phyloP scores from a whole-genome alignment of 805 yeast genomes.

The Jamesozyma gamospora region DNA sequence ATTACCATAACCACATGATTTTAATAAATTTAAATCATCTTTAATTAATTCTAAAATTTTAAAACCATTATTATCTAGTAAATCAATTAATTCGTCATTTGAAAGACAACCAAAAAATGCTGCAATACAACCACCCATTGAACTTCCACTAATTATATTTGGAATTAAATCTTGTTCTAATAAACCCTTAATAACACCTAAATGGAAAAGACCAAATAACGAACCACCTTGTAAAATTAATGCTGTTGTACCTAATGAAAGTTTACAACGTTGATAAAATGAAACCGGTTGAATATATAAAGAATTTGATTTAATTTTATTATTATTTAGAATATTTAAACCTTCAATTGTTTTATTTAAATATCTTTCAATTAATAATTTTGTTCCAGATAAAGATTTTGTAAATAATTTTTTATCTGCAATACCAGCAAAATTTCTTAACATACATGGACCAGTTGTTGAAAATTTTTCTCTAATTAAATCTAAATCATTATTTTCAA shows the following conservation, averaged over 20 bases:
- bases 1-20: constrained; percentile 36
- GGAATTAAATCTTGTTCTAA: constrained; percentile 69
- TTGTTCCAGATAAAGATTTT: constrained; percentile 81
- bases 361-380: constrained; percentile 60
- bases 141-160: constrained; percentile 78
- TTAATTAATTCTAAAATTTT: constrained; percentile 36
- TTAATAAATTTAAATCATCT: constrained; percentile 49
- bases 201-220: constrained; percentile 83
- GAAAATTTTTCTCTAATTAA: constrained; percentile 57
- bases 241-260: constrained; percentile 85
- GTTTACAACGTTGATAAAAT: constrained; percentile 76
- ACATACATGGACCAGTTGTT: constrained; percentile 53
- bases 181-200: constrained; percentile 86
- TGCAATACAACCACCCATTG: constrained; percentile 90
- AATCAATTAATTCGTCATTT: constrained; percentile 48
- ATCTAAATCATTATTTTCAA: constrained; percentile 44
- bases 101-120: constrained; percentile 68
- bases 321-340: constrained; percentile 43
- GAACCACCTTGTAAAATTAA: constrained; percentile 91
- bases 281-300: constrained; percentile 36
- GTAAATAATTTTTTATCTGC: constrained; percentile 69
- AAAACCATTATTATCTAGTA: constrained; percentile 33
- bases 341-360: constrained; percentile 69
- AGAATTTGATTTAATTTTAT: constrained; percentile 25
- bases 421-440: constrained; percentile 88